Conservation (phyloP, 2,329 filamentous ascomycete genomes). For the Calonectria naviculata region DNA sequence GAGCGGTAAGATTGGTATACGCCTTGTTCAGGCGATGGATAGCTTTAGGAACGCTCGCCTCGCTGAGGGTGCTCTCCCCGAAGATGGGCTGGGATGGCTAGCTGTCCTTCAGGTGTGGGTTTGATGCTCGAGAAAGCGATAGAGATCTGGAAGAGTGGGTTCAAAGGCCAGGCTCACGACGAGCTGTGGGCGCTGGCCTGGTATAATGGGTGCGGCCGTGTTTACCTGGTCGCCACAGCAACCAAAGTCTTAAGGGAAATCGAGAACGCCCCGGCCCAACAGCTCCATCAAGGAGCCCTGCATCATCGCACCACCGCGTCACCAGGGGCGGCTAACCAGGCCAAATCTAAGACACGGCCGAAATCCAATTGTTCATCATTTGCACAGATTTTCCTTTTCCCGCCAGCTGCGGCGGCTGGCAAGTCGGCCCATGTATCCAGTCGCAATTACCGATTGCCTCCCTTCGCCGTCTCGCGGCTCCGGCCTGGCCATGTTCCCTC, state of each 20-base stretch:
- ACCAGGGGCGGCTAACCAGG: conserved; percentile 25
- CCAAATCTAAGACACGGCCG: conserved; percentile 35
- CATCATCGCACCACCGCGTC: conserved; percentile 28
- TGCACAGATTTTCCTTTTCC: background rate
- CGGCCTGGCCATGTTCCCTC: conserved; percentile 6
- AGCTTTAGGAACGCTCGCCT: conserved; percentile 32
- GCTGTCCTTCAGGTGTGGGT: conserved; percentile 28
- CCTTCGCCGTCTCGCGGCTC: conserved; percentile 1
- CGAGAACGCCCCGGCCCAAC: no score
- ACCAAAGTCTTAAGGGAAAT: conserved; percentile 29
- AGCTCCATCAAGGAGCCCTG: conserved; percentile 7
- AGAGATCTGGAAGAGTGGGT: conserved; percentile 36
- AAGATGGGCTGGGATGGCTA: conserved; percentile 24
- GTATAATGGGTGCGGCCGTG: conserved; percentile 40
- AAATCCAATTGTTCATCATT: conserved; percentile 5
- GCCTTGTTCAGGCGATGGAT: conserved; percentile 48
- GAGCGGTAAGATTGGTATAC: conserved; percentile 30
- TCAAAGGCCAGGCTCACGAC: conserved; percentile 25
- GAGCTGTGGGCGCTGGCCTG: conserved; percentile 32
- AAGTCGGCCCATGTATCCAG: conserved; percentile 6
- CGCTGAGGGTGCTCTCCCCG: conserved; percentile 26
- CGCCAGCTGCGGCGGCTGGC: conserved; percentile 13
- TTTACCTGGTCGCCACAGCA: conserved; percentile 49
- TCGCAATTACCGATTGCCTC: conserved; percentile 16
- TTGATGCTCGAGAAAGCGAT: conserved; percentile 35